phyloP scores from a whole-genome alignment of 257 asterid genomes.

The Capsicum chinense region DNA sequence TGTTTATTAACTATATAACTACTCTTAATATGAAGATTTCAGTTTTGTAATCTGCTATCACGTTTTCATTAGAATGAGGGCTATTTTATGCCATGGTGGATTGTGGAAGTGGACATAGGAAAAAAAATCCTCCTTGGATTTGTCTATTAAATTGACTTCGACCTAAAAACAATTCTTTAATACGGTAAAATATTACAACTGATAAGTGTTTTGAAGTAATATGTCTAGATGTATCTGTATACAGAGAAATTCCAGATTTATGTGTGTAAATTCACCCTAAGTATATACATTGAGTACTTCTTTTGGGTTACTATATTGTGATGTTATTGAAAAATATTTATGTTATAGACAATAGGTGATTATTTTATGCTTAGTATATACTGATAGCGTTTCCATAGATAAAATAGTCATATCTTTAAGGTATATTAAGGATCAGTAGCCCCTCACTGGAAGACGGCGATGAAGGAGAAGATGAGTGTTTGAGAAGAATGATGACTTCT shows the following conservation, averaged over 20 bases:
- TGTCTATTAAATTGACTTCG: background rate
- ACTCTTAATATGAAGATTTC: background rate
- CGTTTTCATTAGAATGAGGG: background rate
- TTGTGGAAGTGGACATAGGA: background rate
- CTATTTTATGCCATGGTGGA: background rate
- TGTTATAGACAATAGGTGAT: too few species aligned
- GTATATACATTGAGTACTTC: background rate
- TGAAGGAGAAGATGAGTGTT: background rate
- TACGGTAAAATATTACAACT: too few species aligned
- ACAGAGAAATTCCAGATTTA: background rate
- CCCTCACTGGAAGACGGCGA: background rate
- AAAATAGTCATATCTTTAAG: background rate
- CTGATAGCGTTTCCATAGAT: background rate
- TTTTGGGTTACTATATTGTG: background rate
- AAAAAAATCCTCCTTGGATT: background rate
- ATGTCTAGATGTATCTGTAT: background rate
- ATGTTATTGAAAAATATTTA: too few species aligned
- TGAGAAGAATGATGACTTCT: background rate
- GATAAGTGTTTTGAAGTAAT: too few species aligned
- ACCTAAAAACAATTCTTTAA: background rate
- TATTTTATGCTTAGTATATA: too few species aligned
- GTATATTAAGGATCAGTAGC: background rate
- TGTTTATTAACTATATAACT: background rate
- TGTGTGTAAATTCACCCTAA: background rate
- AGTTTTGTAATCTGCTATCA: background rate